phyloP scores from a whole-genome alignment of 2,329 filamentous ascomycete species.

The Calonectria fujianensis region DNA sequence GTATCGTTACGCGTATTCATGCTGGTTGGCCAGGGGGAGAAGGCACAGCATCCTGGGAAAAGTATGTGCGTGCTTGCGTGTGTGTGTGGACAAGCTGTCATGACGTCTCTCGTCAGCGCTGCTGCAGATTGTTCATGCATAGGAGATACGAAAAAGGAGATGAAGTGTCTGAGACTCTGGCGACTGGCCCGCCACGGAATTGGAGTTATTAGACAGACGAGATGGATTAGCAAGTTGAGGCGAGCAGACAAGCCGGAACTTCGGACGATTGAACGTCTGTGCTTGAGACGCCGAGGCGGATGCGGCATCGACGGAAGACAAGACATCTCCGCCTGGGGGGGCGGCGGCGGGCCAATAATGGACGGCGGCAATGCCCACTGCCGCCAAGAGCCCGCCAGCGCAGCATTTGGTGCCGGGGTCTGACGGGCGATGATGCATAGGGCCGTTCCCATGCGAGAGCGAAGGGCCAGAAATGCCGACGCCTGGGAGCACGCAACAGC shows the following conservation, averaged over 20 bases:
- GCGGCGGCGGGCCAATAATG: constrained; percentile 9
- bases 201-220: constrained; percentile 1
- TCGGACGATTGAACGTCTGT: constrained; percentile 11
- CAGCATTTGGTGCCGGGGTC: constrained; percentile 15
- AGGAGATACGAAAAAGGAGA: constrained; percentile 14
- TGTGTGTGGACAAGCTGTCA: constrained; percentile 6
- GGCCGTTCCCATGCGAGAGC: neutral
- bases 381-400: constrained; percentile 25
- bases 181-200: neutral
- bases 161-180: constrained; percentile 17
- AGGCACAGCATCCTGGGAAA: constrained; percentile 12
- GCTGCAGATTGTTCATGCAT: constrained; percentile 24
- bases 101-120: neutral
- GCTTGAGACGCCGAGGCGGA: constrained; percentile 19
- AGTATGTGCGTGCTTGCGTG: neutral
- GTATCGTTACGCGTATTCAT: constrained; percentile 24
- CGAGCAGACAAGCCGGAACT: constrained; percentile 20
- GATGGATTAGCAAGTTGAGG: neutral
- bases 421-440: constrained; percentile 6
- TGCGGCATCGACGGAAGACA: constrained; percentile 24
- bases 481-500: neutral
- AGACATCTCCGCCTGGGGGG: constrained; percentile 4
- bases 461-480: neutral
- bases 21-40: neutral
- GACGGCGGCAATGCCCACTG: constrained; percentile 21